Conservation (phyloP, 768 basidiomycete species). For the Russula olivacea region DNA sequence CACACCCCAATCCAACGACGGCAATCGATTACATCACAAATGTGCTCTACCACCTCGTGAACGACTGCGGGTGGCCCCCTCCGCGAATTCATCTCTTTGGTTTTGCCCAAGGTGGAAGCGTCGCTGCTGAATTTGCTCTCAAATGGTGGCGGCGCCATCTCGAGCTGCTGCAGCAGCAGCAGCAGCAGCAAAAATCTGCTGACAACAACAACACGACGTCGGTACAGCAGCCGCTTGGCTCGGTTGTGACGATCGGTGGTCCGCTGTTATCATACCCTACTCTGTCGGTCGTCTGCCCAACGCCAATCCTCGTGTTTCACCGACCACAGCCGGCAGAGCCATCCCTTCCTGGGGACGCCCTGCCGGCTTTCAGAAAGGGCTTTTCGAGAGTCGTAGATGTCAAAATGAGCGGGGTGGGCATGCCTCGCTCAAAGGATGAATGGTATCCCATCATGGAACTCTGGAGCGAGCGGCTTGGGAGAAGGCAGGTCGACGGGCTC, state of each 20-base stretch:
- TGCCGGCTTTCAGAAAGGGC: conserved; percentile 55
- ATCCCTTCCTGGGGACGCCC: conserved; percentile 40
- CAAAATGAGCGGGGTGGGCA: conserved; percentile 47
- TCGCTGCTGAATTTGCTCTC: conserved; percentile 64
- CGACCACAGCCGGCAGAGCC: conserved; percentile 44
- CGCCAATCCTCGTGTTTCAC: conserved; percentile 57
- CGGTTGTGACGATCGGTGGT: conserved; percentile 63
- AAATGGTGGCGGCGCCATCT: conserved; percentile 39
- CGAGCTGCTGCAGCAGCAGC: neutral
- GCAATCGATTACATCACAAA: conserved; percentile 52
- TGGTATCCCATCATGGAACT: conserved; percentile 85
- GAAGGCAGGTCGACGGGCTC: conserved; percentile 51
- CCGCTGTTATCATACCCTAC: conserved; percentile 78
- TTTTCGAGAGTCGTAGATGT: conserved; percentile 48
- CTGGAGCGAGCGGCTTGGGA: conserved; percentile 66
- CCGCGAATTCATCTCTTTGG: conserved; percentile 80
- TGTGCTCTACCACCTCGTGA: conserved; percentile 51
- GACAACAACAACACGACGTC: conserved; percentile 10
- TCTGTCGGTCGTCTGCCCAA: conserved; percentile 43
- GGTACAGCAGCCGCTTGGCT: conserved; percentile 47
- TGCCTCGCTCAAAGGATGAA: conserved; percentile 71
- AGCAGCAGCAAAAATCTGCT: conserved; percentile 9
- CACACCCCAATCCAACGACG: conserved; percentile 64
- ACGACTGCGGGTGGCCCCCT: conserved; percentile 59
- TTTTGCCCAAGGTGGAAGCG: conserved; percentile 80